Evolutionary conservation across 331 rosid species (phyloP), one percentile per base, ranked within the genome.

Genomic region (Phaseolus coccineus): DNA sequence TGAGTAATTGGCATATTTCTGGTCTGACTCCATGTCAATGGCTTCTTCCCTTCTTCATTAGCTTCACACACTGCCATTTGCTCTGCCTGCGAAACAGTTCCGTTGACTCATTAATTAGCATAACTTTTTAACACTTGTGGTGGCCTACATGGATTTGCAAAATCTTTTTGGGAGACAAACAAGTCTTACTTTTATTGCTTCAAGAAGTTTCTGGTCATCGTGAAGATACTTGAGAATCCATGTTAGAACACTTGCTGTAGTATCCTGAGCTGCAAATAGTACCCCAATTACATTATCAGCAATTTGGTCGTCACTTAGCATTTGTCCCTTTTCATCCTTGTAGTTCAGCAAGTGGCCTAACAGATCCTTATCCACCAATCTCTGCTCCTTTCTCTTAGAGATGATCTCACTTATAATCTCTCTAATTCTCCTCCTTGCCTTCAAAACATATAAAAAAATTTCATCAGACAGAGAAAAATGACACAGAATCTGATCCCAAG

Each of bases 151-250:
- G 37, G 58, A 82, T 58, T 35, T 74, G 44, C 1, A 22, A 83
- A 77, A 69, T 63, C 67, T 30, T 76, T 55, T 9, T 57, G 22
- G 53, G 52, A 39, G 63, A 19, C 65, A 66, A 57, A 71, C n/a
- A 59, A 77, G 39, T 39, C 61, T 56, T 80, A 90, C 98, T 84
- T 84, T 83, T 4, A 92, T 82, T 73, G 89, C 89, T 76, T 91
- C 90, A 77, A 94, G 90, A 79, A 91, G 91, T 65, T 88, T 89
- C 33, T 50, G 93, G 83, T 92, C 86, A 70, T 94, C 97, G 62
- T 94, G 89, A 73, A 94, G 95, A 70, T 91, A 94, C 77, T 91
- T 94, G 74, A 94, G 97, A 68, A 92, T 88, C 98, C 98, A 94
- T 10, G 98, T 94, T 9, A 92, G 76, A 47, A 72, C 90, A 83